phyloP scores from a whole-genome alignment of 23 red algal species.

The Gracilaria caudata region DNA sequence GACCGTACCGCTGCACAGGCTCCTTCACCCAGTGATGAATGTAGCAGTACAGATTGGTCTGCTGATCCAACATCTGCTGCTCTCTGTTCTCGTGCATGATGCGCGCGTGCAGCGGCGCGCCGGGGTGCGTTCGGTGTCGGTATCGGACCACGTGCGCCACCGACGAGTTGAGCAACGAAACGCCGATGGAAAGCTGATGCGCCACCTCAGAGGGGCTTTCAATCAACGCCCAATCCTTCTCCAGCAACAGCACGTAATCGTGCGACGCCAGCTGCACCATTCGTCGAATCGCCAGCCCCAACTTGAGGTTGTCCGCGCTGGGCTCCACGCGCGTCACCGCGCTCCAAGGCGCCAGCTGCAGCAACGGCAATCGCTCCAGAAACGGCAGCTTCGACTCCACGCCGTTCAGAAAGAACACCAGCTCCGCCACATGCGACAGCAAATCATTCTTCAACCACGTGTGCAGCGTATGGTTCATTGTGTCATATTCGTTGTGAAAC shows the following conservation, averaged over 20 bases:
- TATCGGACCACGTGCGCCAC: constrained; percentile 55
- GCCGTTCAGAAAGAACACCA: constrained; percentile 59
- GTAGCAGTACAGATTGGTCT: constrained; percentile 60
- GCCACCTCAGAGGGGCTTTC: constrained; percentile 3
- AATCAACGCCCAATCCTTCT: constrained; percentile 67
- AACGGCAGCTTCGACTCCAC: not conserved
- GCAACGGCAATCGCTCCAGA: not conserved
- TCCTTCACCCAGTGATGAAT: constrained; percentile 57
- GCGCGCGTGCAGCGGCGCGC: constrained; percentile 53
- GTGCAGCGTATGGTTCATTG: constrained; percentile 36
- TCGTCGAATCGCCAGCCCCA: constrained; percentile 47
- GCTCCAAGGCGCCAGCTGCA: not conserved
- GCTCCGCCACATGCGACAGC: constrained; percentile 12
- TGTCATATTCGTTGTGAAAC: constrained; percentile 57
- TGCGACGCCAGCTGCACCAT: constrained; percentile 47
- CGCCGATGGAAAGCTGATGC: constrained; percentile 8
- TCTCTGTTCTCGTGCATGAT: constrained; percentile 68
- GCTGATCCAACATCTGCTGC: constrained; percentile 47
- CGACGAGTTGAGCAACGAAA: constrained; percentile 19
- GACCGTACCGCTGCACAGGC: not conserved
- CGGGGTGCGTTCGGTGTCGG: constrained; percentile 46
- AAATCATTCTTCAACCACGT: constrained; percentile 55
- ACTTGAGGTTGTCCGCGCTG: constrained; percentile 13
- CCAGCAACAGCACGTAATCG: constrained; percentile 49
- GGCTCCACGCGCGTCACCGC: not conserved